Percentiles rank a stretch among this genome's conserved stretches.
phyloP scores from a whole-genome alignment of 1,284 basidiomycete species.

The Stereum hirsutum region DNA sequence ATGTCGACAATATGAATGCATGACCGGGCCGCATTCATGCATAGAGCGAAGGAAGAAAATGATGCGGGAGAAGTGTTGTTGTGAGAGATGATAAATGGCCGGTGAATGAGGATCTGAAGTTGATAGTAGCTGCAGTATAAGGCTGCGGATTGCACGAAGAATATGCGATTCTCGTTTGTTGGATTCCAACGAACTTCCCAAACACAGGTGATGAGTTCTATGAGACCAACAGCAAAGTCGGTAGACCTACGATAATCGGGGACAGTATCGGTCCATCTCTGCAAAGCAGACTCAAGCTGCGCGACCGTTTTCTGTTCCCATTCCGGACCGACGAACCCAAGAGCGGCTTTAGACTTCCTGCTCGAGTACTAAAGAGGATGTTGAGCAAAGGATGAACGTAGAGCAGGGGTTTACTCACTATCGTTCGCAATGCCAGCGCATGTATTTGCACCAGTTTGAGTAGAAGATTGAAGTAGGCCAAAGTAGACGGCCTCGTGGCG shows the following conservation, averaged over 20 bases:
- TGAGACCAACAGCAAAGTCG: background rate
- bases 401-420: constrained; percentile 25
- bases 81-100: constrained; percentile 51
- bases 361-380: constrained; percentile 39
- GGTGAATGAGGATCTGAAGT: constrained; percentile 47
- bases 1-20: constrained; percentile 46
- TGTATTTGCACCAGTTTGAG: constrained; percentile 52
- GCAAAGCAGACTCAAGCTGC: constrained; percentile 51
- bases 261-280: constrained; percentile 53
- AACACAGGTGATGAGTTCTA: background rate
- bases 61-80: constrained; percentile 30
- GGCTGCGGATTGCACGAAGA: constrained; percentile 46
- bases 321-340: constrained; percentile 36
- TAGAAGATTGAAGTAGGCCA: constrained; percentile 41
- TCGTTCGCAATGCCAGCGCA: constrained; percentile 44
- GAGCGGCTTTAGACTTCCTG: constrained; percentile 39
- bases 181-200: constrained; percentile 48
- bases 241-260: constrained; percentile 33
- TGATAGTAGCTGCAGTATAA: constrained; percentile 51
- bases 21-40: constrained; percentile 52
- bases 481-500: constrained; percentile 29
- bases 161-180: constrained; percentile 30
- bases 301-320: constrained; percentile 48
- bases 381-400: background rate
- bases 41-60: constrained; percentile 54